Evolutionary conservation across 2,329 filamentous ascomycete genomes (phyloP), one percentile per base, ranked within the genome.

Genomic region (Penicillium sp.): DNA sequence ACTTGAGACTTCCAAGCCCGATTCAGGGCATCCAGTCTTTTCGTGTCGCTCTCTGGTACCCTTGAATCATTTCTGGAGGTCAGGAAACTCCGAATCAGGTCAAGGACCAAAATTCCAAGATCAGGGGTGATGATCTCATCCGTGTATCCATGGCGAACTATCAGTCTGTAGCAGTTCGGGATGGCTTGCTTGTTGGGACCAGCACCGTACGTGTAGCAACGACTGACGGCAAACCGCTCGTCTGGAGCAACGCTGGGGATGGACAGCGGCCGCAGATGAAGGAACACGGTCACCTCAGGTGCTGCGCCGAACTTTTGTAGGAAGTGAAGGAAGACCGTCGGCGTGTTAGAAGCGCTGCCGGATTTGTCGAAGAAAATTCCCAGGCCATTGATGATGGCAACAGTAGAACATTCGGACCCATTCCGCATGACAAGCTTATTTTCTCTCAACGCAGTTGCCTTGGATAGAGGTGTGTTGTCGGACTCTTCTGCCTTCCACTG

Each of bases 341-440:
- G 89, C 0, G 85, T 85, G 5, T 83, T 83, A 40, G 85, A 83
- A 0, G 70, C 49, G n/a, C 64, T 65, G 46, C 90, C 89, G 0
- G 85, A 82, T 75, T 93, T 93, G 77, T 93, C 90, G 72, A 93
- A 92, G 79, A 91, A 93, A 57, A 93, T 87, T 1, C 88, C 90
- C 6, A 85, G 82, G 30, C 82, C 90, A 58, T 80, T 81, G 55
- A 85, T 84, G 0, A 77, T 78, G 30, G 80, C 82, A n/a, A 84
- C 67, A 22, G 55, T 62, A 30, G 69, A 70, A 10, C 73, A 73
- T 11, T 79, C 79, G 54, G 79, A 83, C 6, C 54, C 30, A 8
- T 60, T 46, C 14, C 19, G 13, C 4, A 53, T 16, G 40, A 16
- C 19, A 8, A 58, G 28, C 4, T 38, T 14, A 4, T 6, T 58